Evolutionary conservation across 2,329 filamentous ascomycete species (phyloP).

Genomic region (Pezizomycotina sp.): DNA sequence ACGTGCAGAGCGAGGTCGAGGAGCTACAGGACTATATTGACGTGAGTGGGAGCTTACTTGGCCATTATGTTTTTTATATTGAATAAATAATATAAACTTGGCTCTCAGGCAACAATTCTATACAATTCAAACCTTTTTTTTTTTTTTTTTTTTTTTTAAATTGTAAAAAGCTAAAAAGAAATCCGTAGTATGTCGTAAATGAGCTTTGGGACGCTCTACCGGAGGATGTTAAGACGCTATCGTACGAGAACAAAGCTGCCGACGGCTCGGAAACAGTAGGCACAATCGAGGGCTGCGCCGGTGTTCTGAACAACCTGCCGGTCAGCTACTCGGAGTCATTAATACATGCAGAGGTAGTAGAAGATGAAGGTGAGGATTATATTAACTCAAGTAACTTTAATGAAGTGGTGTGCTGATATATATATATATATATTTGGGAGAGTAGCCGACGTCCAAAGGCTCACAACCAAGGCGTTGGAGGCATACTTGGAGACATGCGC

Average conservation of each 20-base stretch:
- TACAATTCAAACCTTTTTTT: no score
- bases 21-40: no score
- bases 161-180: not conserved
- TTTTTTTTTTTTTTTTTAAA: not conserved
- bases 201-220: conserved; percentile 4
- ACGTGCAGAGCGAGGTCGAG: no score
- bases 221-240: conserved; percentile 14
- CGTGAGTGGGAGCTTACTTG: no score
- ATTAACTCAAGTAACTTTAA: conserved; percentile 1
- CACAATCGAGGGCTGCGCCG: conserved; percentile 13
- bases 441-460: conserved; percentile 16
- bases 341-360: conserved; percentile 15
- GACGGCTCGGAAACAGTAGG: conserved; percentile 12
- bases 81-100: no score
- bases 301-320: conserved; percentile 15
- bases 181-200: not conserved
- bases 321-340: conserved; percentile 15
- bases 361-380: conserved; percentile 18
- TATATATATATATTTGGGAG: not conserved
- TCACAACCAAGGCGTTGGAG: conserved; percentile 31
- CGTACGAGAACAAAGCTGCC: conserved; percentile 13
- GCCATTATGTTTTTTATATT: no score
- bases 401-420: not conserved
- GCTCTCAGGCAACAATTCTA: no score
- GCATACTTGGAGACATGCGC: conserved; percentile 44